Evolutionary conservation across 495 filamentous ascomycete species (phyloP).

Genomic region (Neurospora sp.): DNA sequence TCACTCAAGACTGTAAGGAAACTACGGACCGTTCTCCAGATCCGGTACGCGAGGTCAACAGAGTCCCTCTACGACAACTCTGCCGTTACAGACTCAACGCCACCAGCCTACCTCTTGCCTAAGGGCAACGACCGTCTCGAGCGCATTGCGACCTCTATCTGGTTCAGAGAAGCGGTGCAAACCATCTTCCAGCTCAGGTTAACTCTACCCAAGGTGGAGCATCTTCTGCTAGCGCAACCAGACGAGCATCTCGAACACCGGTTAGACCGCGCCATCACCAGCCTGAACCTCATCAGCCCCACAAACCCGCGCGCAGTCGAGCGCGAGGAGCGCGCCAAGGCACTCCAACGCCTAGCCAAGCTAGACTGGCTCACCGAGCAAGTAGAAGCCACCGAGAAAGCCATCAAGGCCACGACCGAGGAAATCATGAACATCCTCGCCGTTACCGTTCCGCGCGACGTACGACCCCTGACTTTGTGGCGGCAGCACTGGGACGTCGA

Average conservation of each 20-base stretch:
- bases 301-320: neutral
- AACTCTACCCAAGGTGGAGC: neutral
- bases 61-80: neutral
- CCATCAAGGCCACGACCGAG: neutral
- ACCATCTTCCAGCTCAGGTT: neutral
- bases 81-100: neutral
- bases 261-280: neutral
- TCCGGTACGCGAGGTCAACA: slow-evolving; percentile 1
- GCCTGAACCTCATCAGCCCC: neutral
- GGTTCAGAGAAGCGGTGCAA: slow-evolving; percentile 8
- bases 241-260: neutral
- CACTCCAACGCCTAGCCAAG: neutral
- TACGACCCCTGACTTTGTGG: neutral
- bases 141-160: slow-evolving; percentile 8
- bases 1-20: neutral
- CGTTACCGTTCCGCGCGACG: neutral
- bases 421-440: neutral
- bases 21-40: slow-evolving; percentile 5
- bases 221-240: neutral
- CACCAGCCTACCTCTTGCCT: neutral
- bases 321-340: neutral
- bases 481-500: neutral
- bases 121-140: neutral
- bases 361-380: slow-evolving; percentile 2
- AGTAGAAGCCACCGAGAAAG: neutral